Percentiles rank a stretch among this genome's conserved stretches.
Evolutionary conservation across 2,329 filamentous ascomycete species (phyloP).

Genomic region (Colletotrichum echinochloae): DNA sequence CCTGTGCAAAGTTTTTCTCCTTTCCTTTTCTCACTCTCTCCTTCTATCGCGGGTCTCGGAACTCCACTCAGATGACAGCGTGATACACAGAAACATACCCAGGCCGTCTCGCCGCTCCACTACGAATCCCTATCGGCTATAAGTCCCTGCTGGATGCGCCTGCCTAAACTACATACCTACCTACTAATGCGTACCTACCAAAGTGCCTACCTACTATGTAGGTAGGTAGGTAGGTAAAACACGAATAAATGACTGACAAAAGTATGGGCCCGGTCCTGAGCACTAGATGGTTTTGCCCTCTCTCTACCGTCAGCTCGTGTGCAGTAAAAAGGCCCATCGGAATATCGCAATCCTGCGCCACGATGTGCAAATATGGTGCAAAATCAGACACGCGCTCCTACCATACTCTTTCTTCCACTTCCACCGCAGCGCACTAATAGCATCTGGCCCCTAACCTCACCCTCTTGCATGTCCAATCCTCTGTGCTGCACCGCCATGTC

Average conservation of each 20-base stretch:
- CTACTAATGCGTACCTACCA: no score
- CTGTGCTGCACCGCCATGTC: background rate
- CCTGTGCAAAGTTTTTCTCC: slow-evolving; percentile 27
- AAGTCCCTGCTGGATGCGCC: background rate
- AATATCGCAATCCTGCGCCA: slow-evolving; percentile 37
- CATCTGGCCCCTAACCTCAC: background rate
- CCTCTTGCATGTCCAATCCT: slow-evolving; percentile 32
- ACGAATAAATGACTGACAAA: background rate
- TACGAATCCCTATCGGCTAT: background rate
- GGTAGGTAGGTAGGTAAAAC: background rate
- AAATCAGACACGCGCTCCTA: background rate
- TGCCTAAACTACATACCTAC: background rate
- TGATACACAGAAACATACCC: slow-evolving; percentile 16
- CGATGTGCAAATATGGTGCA: slow-evolving; percentile 35
- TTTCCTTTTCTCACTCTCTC: background rate
- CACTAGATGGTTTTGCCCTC: background rate
- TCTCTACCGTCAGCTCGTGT: slow-evolving; percentile 16
- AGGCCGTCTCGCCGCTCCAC: background rate
- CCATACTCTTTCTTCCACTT: slow-evolving; percentile 12
- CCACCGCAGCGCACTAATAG: background rate
- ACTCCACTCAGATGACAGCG: slow-evolving; percentile 19
- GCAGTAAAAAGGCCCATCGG: slow-evolving; percentile 15
- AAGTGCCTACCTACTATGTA: background rate
- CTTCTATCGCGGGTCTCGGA: background rate
- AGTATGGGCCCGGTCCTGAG: background rate